Evolutionary conservation across 73 alveolate species (phyloP).

Genomic region (Paramecium primaurelia): DNA sequence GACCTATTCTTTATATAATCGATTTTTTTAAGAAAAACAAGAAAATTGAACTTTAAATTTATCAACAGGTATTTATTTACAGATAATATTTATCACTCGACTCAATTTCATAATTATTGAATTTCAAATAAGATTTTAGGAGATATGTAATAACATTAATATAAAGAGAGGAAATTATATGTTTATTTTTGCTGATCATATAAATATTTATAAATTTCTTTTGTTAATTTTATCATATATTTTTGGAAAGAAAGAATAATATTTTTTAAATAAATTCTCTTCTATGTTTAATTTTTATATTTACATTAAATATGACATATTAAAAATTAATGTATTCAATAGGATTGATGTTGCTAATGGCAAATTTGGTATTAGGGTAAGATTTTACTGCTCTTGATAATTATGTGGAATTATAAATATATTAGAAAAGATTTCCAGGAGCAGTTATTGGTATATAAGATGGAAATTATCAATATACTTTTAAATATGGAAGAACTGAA

Average conservation of each 20-base stretch:
- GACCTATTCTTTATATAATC: no score
- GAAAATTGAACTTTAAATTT: no score
- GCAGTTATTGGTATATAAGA: constrained; percentile 24
- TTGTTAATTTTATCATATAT: no score
- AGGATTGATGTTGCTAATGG: neutral
- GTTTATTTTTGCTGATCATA: no score
- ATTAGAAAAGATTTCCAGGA: constrained; percentile 7
- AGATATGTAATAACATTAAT: no score
- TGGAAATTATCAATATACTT: neutral
- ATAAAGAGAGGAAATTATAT: no score
- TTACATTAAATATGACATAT: neutral
- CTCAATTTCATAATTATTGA: no score
- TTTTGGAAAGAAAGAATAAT: neutral
- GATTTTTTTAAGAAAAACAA: no score
- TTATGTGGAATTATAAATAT: neutral
- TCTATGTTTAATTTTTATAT: neutral
- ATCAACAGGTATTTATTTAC: no score
- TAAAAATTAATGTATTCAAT: neutral
- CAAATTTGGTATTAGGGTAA: neutral
- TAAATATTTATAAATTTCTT: no score
- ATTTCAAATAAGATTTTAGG: no score
- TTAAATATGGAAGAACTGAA: constrained; percentile 45
- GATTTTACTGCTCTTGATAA: neutral
- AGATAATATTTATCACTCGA: no score
- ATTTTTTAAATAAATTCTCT: neutral